Evolutionary conservation across 352 stramenopile species (phyloP), one percentile per base, ranked within the genome.

Genomic region (Globisporangium takayamanum): DNA sequence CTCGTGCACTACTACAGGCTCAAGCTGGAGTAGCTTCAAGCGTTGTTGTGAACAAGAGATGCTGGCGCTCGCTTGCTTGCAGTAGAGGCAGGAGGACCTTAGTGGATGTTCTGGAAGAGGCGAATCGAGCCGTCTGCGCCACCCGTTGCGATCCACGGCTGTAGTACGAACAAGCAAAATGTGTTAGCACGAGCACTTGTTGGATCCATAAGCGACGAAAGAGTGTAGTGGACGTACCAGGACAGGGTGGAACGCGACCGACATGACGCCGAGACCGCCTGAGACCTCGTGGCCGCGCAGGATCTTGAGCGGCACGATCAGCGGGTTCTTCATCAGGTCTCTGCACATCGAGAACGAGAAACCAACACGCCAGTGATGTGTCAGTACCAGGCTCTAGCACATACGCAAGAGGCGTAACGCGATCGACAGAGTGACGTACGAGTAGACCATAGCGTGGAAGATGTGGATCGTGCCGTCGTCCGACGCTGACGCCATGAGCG

Each of bases 241-340:
- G 50, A 95, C 95, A 33, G 97, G 97, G 75, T 99, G 97, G 76
- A 99, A 99, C 37, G 85, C 81, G 39, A 98, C 69, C 16, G 84
- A 84, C 72, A 99, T 89, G 26, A 99, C 97, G 30, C 97, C 98
- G 7, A 98, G 74, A 0, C 96, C 88, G 39, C 97, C 94, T 3
- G 82, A 95, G 14, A 98, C 94, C 64, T 94, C 80, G 73, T 98
- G 93, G 36, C 92, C 93, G 37, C 93, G 78, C 20, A 99, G 72
- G 55, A 99, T 98, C 81, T 99, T 99, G 45, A 99, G 92, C 30
- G 98, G 98, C 52, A 99, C 97, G 57, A 99, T 97, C 42, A 99
- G 72, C 57, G 97, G 97, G 74, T 99, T 99, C 59, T 98, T 95
- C 83, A 99, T 98, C 69, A 99, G 71, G 78, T 99, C 97, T 51